These are phyloP conservation scores for Pseudovirgaria hyperparasitica DNA, from an alignment of 2,329 filamentous ascomycete genomes.

Conservation along the genomic window DNA sequence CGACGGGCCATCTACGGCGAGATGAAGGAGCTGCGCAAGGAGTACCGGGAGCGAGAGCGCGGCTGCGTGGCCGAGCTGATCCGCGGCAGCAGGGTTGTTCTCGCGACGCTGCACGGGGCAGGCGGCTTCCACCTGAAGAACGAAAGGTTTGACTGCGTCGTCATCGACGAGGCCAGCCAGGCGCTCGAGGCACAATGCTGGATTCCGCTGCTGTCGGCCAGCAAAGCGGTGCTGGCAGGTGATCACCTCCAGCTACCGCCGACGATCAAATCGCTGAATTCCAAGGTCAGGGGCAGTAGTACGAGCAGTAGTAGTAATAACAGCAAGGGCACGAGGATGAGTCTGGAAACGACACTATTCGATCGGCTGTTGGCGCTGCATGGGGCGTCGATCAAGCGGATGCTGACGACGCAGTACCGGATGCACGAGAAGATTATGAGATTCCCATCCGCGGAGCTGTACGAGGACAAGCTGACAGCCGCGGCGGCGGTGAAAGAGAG, in stretches of 20 bases:
- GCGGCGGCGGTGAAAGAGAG: slow-evolving; percentile 65
- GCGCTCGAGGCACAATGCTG: slow-evolving; percentile 94
- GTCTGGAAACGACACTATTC: slow-evolving; percentile 82
- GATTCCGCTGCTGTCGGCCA: slow-evolving; percentile 70
- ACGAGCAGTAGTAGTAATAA: slow-evolving; percentile 29
- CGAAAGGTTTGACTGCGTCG: slow-evolving; percentile 79
- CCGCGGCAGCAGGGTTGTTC: slow-evolving; percentile 67
- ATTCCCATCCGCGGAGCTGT: slow-evolving; percentile 82
- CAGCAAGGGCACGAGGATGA: slow-evolving; percentile 35
- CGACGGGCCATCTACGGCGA: slow-evolving; percentile 72
- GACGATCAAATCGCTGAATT: slow-evolving; percentile 69
- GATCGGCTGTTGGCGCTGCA: slow-evolving; percentile 75
- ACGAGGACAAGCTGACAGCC: slow-evolving; percentile 69
- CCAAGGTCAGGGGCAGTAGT: slow-evolving; percentile 24
- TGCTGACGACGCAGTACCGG: slow-evolving; percentile 94
- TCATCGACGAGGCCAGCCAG: slow-evolving; percentile 93
- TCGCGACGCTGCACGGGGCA: slow-evolving; percentile 85
- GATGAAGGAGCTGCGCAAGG: slow-evolving; percentile 71
- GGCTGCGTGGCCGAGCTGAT: slow-evolving; percentile 69
- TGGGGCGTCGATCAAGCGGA: slow-evolving; percentile 72
- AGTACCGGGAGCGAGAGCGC: slow-evolving; percentile 75
- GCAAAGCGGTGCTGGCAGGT: slow-evolving; percentile 80
- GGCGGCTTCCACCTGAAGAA: slow-evolving; percentile 71
- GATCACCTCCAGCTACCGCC: slow-evolving; percentile 91
- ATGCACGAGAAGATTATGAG: slow-evolving; percentile 96